Evolutionary conservation across 495 filamentous ascomycete species (phyloP), one percentile per base, ranked within the genome.

Genomic region (Neurospora sp.): DNA sequence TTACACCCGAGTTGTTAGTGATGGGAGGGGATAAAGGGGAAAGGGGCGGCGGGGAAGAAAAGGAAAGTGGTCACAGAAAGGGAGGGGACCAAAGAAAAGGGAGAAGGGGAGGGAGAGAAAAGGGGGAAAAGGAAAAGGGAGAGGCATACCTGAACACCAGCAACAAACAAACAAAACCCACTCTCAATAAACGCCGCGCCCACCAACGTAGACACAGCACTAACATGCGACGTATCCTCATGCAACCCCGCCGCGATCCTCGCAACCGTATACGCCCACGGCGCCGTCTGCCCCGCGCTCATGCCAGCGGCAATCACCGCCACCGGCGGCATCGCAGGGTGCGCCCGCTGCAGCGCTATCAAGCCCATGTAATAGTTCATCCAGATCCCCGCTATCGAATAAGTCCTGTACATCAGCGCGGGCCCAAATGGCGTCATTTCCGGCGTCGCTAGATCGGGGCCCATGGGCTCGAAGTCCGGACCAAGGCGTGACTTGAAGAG

Each of bases 251-350:
- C 93, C 8, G 89, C 87, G 69, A 98, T 94, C 8, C 90, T 87
- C 42, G 94, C 95, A 40, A 98, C 89, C 72, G 89, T 87, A 74
- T 90, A 88, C 3, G 94, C 92, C 79, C 87, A 91, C 1, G 78
- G 78, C 9, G 86, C 88, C 4, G 96, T 97, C 69, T 89, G 85
- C 4, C 82, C 80, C 0, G 93, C 91, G 8, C 89, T 87, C 42
- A 96, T 85, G 12, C 89, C 90, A 1, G 92, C 91, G 7, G 94
- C 93, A 48, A 92, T 85, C 89, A 97, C 95, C 71, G 94, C 90
- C n/a, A 93, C 87, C 0, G 95, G 93, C 6, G 94, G 96, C 94
- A 98, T 97, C 3, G 86, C 88, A 0, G 96, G 96, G 74, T 97
- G 94, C 1, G 91, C 82, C 42, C 96, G 87, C 69, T 93, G 82